Evolutionary conservation across 768 basidiomycete species (phyloP), one percentile per base, ranked within the genome.

Genomic region (Mycena chlorophos): DNA sequence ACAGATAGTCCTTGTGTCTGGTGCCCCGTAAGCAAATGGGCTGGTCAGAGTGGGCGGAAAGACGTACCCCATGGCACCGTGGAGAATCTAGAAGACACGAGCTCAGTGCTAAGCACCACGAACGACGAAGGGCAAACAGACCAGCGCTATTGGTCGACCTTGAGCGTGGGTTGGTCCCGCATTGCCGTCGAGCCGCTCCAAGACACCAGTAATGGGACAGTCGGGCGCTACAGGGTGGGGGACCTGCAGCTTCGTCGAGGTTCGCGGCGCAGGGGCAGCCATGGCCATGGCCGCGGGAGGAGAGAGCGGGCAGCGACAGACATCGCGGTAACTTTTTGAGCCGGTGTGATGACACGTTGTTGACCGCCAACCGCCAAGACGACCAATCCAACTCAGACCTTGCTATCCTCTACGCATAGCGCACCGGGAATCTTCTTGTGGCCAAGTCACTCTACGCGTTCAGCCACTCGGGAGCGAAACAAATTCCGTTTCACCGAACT

Each of bases 1-100:
- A 91, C 46, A 93, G 68, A 71, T 93, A 93, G 66, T 93, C 87
- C 63, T 91, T 91, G 69, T 93, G 91, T 64, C 90, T 92, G 69
- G 46, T 64, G 62, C 31, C 47, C 34, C 28, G 25, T 38, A 40
- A 50, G 52, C 58, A 61, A 39, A 63, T 57, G 60, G 66, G 67
- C 58, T 66, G 62, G 49, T 65, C 58, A 57, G 31, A 57, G 52
- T 54, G 52, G 48, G 51, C 29, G 22, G 23, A 48, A 22, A n/a
- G 43, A 47, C 80, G 70, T 68, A 88, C 90, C 90, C 90, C 79
- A 89, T 78, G 22, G 83, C 78, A 46, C 90, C 90, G 68, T 93
- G 90, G 6, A 91, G 71, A 60, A 92, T 87, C 90, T 92, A 39
- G 51, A 45, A 51, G 45, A 34, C 40, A 19, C 27, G 51, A 39